phyloP scores from a whole-genome alignment of 352 stramenopile genomes.

The Globisporangium recalcitrans region DNA sequence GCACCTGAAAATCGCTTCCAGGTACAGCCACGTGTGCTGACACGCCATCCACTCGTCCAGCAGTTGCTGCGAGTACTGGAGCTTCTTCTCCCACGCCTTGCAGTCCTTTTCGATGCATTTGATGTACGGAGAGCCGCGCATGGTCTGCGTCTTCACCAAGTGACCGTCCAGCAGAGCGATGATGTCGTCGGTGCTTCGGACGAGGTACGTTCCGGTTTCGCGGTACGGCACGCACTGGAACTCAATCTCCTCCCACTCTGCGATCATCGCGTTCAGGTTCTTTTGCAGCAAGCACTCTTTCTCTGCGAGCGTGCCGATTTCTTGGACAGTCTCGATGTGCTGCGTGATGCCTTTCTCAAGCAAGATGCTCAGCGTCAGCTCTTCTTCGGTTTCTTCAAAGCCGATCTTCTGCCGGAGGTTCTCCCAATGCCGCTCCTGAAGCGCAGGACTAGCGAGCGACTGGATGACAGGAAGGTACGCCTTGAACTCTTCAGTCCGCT shows the following conservation, averaged over 20 bases:
- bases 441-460: slow-evolving; percentile 84
- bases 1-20: slow-evolving; percentile 95
- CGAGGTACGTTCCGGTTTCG: slow-evolving; percentile 89
- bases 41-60: slow-evolving; percentile 93
- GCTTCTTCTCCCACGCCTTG: slow-evolving; percentile 87
- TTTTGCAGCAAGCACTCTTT: slow-evolving; percentile 95
- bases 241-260: slow-evolving; percentile 92
- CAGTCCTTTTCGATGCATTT: slow-evolving; percentile 91
- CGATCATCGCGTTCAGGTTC: slow-evolving; percentile 90
- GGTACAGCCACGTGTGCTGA: slow-evolving; percentile 93
- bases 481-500: slow-evolving; percentile 91
- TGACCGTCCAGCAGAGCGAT: slow-evolving; percentile 91
- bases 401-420: slow-evolving; percentile 86
- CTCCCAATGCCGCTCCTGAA: slow-evolving; percentile 92
- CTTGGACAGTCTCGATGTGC: slow-evolving; percentile 89
- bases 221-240: slow-evolving; percentile 92
- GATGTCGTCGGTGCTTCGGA: slow-evolving; percentile 87
- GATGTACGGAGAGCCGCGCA: slow-evolving; percentile 93
- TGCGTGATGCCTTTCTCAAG: slow-evolving; percentile 78
- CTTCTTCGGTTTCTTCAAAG: slow-evolving; percentile 81
- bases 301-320: slow-evolving; percentile 89
- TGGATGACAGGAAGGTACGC: slow-evolving; percentile 91
- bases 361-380: slow-evolving; percentile 78
- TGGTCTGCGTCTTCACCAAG: slow-evolving; percentile 93
- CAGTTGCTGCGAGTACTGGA: slow-evolving; percentile 88